Percentiles rank a stretch among this genome's conserved stretches.
Conservation (phyloP, 371 early-diverging fungal genomes). For the Actinomortierella wolfii region DNA sequence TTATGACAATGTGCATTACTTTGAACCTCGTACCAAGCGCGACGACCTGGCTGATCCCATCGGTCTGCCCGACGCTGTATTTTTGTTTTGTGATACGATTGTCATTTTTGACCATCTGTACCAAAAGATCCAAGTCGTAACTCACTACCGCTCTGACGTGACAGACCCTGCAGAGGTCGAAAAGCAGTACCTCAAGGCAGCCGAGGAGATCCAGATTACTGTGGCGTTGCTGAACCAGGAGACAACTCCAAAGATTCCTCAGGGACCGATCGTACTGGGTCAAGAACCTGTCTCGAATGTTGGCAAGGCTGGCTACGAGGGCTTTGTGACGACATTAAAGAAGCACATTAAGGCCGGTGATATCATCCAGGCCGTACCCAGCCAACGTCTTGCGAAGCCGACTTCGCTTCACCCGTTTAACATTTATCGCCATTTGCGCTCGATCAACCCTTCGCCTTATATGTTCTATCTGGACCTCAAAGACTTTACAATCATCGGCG, state of each 20-base stretch:
- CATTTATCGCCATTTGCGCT: constrained; percentile 92
- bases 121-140: constrained; percentile 87
- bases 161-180: constrained; percentile 58
- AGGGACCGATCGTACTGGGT: constrained; percentile 69
- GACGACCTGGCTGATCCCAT: constrained; percentile 79
- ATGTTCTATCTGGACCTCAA: constrained; percentile 96
- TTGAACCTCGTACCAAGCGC: constrained; percentile 87
- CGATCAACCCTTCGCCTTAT: constrained; percentile 98
- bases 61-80: constrained; percentile 90
- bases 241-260: constrained; percentile 59
- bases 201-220: constrained; percentile 65
- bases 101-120: constrained; percentile 94
- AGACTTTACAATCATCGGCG: constrained; percentile 94
- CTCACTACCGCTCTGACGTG: constrained; percentile 80
- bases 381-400: constrained; percentile 85
- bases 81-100: constrained; percentile 92
- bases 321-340: constrained; percentile 87
- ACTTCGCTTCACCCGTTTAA: constrained; percentile 95
- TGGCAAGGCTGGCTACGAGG: constrained; percentile 87
- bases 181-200: constrained; percentile 68
- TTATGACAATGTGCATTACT: constrained; percentile 95
- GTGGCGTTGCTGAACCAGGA: constrained; percentile 63
- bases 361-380: constrained; percentile 96
- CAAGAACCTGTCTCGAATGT: constrained; percentile 78
- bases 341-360: constrained; percentile 93